Conservation (phyloP, 345 rosid species). For the Dovyalis caffra region DNA sequence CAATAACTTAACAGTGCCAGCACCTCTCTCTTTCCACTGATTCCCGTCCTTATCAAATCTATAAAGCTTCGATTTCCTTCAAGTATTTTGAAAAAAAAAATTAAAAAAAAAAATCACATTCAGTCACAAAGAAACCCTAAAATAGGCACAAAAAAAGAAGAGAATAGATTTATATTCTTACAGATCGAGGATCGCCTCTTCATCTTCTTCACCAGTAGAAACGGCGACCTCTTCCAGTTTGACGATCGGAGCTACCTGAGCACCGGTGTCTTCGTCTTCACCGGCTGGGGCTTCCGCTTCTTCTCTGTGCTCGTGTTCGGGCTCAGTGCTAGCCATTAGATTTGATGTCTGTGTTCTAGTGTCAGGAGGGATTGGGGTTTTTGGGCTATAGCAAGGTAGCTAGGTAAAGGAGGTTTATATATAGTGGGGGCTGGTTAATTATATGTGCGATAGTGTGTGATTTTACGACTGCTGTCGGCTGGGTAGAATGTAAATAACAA, state of each 20-base stretch:
- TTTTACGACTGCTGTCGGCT: too few relatives aligned
- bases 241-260: constrained; percentile 85
- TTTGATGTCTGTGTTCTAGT: not conserved
- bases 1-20: constrained; percentile 79
- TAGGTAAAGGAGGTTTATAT: not conserved
- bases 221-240: constrained; percentile 80
- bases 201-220: constrained; percentile 88
- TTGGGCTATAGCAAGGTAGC: not conserved
- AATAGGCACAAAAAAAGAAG: not conserved
- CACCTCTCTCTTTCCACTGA: constrained; percentile 98
- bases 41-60: constrained; percentile 76
- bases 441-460: not conserved
- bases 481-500: too few relatives aligned
- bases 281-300: constrained; percentile 63
- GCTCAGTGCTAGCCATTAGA: constrained; percentile 59
- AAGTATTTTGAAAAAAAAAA: constrained; percentile 36
- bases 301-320: constrained; percentile 53
- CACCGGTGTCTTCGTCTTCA: constrained; percentile 95
- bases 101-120: not conserved
- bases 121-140: not conserved
- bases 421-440: not conserved
- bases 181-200: constrained; percentile 78
- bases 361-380: not conserved
- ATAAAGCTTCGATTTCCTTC: constrained; percentile 91
- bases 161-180: constrained; percentile 20